Evolutionary conservation across 1,284 basidiomycete genomes (phyloP).

Genomic region (Puccinia coronata): DNA sequence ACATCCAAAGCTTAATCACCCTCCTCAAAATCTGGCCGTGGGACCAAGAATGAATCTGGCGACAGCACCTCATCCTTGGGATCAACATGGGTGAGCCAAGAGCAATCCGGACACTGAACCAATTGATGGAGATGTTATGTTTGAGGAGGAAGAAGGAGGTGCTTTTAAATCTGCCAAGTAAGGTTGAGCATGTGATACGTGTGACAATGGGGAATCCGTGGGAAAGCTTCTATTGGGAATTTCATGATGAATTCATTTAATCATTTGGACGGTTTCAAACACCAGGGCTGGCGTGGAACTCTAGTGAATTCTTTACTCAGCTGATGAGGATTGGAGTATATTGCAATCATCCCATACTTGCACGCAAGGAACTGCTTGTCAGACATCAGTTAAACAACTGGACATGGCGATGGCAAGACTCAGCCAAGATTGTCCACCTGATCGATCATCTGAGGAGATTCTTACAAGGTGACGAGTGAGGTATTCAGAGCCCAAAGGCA

Average conservation of each 20-base stretch:
- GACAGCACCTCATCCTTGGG: neutral
- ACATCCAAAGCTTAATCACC: neutral
- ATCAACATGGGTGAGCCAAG: neutral
- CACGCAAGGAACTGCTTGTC: neutral
- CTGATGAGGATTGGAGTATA: slow-evolving; percentile 5
- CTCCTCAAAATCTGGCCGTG: neutral
- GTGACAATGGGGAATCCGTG: slow-evolving; percentile 6
- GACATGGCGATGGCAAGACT: slow-evolving; percentile 17
- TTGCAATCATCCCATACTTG: slow-evolving; percentile 1
- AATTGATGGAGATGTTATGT: slow-evolving; percentile 12
- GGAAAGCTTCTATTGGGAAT: neutral
- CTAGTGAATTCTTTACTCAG: neutral
- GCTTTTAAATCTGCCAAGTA: slow-evolving; percentile 3
- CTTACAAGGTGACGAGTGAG: neutral
- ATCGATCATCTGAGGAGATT: neutral
- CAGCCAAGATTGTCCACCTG: neutral
- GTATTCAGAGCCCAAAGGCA: neutral
- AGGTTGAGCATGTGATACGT: neutral
- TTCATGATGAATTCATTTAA: neutral
- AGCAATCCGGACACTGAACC: neutral
- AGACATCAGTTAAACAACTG: too few species aligned
- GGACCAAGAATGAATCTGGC: slow-evolving; percentile 4
- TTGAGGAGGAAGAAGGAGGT: slow-evolving; percentile 17
- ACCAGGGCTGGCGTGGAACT: neutral
- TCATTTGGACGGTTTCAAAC: neutral